Evolutionary conservation across 768 basidiomycete genomes (phyloP), one percentile per base, ranked within the genome.

Genomic region (Mycena albidolilacea): DNA sequence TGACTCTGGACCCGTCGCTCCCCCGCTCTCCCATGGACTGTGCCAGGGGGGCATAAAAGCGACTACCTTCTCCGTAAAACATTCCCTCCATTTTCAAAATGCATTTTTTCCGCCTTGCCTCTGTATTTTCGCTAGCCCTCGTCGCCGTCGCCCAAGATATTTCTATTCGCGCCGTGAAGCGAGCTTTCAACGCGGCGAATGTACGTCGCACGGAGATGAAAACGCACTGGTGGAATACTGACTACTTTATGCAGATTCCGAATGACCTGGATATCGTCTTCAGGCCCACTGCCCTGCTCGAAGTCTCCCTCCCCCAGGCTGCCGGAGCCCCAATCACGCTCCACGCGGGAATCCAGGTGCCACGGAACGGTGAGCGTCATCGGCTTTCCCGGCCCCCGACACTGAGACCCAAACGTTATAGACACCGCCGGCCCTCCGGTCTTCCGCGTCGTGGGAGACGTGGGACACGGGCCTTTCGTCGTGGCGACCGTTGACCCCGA

Each of bases 401-500:
- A 21, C 65, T 11, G 35, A 37, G n/a, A 12, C 35, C 3, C 12
- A 39, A 58, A 50, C 6, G 5, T 0, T 39, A 9, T 60, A 87
- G 86, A 78, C 6, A 86, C 86, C 11, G 84, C 78, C 1, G 81
- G 81, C 0, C 85, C 83, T 5, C 84, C 84, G 7, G 73, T 72
- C 3, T 86, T 84, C 78, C 69, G 70, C 65, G 74, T 82, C 43
- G 70, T 75, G 19, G 82, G 81, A 7, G 65, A 77, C 15, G 65
- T 64, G 10, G 70, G 73, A 14, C 68, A 46, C 12, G 87, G 86
- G 0, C 87, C 87, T 0, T 89, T 87, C 75, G 86, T 89, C 21
- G 74, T 89, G 19, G 84, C 85, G 0, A 76, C 81, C 11, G 84
- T 89, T 2, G 88, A 88, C 73, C 88, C 85, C 12, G 88, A 89